Conservation (phyloP, 177 flowering plant species). For the Tripterygium wilfordii region DNA sequence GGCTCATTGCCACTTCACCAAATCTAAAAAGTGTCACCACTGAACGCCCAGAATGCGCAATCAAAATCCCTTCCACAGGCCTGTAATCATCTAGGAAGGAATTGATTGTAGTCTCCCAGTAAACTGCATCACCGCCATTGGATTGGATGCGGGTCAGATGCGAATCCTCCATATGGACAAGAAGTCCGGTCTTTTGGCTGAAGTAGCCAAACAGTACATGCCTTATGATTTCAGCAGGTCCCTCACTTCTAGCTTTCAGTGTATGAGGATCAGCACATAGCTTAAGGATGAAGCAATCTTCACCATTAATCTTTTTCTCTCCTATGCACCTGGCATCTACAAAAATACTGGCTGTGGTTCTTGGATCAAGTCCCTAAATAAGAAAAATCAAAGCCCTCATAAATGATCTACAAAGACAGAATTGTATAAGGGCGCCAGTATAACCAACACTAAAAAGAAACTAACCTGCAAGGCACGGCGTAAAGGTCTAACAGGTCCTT, state of each 20-base stretch:
- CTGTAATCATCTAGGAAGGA: constrained; percentile 54
- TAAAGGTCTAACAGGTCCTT: constrained; percentile 57
- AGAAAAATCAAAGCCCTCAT: neutral
- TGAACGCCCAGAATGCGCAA: constrained; percentile 59
- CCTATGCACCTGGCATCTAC: constrained; percentile 50
- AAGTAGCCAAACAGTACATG: constrained; percentile 60
- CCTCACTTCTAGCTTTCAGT: constrained; percentile 53
- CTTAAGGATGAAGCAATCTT: constrained; percentile 60
- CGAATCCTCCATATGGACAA: constrained; percentile 58
- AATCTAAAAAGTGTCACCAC: constrained; percentile 54
- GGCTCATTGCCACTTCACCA: constrained; percentile 59
- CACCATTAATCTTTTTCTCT: constrained; percentile 52
- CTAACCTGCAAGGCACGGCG: constrained; percentile 63
- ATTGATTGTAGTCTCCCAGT: constrained; percentile 61
- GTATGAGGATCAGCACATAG: constrained; percentile 47
- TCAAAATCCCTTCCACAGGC: constrained; percentile 57
- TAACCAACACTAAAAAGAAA: neutral
- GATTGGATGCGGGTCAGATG: constrained; percentile 61
- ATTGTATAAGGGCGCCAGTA: neutral
- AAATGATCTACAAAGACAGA: neutral
- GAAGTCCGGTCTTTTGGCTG: constrained; percentile 60
- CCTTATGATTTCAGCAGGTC: constrained; percentile 60
- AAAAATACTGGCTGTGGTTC: constrained; percentile 57
- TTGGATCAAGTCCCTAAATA: constrained; percentile 62
- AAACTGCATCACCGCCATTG: constrained; percentile 52